Evolutionary conservation across 2,329 filamentous ascomycete genomes (phyloP), one percentile per base, ranked within the genome.

Genomic region (Aspergillus flavus): DNA sequence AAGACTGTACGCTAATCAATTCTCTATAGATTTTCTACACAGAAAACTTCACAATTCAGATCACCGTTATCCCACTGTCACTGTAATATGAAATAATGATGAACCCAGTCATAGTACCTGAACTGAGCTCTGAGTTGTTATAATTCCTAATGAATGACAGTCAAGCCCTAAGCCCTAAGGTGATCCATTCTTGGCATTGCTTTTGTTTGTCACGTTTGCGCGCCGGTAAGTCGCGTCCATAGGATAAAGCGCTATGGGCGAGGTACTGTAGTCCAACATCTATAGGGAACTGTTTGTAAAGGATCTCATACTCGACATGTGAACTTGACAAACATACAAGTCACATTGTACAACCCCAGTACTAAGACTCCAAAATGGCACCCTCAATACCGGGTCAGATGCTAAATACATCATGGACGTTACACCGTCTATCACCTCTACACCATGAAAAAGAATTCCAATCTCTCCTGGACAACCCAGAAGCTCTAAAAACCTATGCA

Each of bases 391-490:
- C 61, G 30, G 62, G 80, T 60, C 81, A 83, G 12, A 76, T 86
- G 45, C 83, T 84, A 69, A 81, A 83, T 68, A 80, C 80, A n/a
- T 85, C 83, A 32, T 86, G 83, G 79, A 82, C 76, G n/a, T 73
- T 83, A 57, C 83, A 85, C 70, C 83, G 83, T 66, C 73, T 85
- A 10, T 85, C 84, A 4, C 83, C 83, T n/a, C 79, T 86, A 45
- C 81, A 85, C 70, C 80, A 84, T 68, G 78, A 75, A 61, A 76
- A 77, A 48, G 75, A 80, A 16, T 74, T 70, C 57, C 66, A 71
- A 50, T 70, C 73, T 9, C 71, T 80, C 32, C 67, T 80, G 55
- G 68, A 73, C 59, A 75, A 78, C 59, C 67, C 69, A 28, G 61
- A 69, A 28, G 74, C 76, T 23, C 73, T 85, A 16, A 77, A 78